Evolutionary conservation across 805 yeast genomes (phyloP), one percentile per base, ranked within the genome.

Genomic region (Yueomyces sp.): DNA sequence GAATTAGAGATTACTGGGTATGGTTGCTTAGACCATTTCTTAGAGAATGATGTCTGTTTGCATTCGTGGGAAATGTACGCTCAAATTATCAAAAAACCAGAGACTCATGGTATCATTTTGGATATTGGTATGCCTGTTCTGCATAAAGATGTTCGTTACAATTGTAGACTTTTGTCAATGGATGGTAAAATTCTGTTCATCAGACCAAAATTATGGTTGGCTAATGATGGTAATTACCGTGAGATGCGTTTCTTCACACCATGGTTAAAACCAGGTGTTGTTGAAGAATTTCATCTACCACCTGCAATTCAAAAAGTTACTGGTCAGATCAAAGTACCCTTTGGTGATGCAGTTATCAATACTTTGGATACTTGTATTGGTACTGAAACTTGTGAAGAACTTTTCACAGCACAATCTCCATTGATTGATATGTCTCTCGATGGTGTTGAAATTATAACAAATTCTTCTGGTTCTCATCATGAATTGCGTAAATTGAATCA

Each of bases 171-270:
- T 39, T 63, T 92, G 38, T 81, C 95, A 2, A 74, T 77, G 58
- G 79, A 87, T 64, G 86, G 88, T 34, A 68, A 76, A 55, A 83
- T 92, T 44, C 63, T 88, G 39, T 69, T 90, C 51, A 90, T 92
- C 52, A 76, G 97, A 54, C 99, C 99, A 19, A 92, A 92, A 60
- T 57, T 92, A 39, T 81, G 87, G 75, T 72, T 92, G 42, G 97
- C 97, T 19, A 94, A 92, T 59, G 98, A 92, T 65, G 99, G 99
- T 0, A 92, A 92, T 60, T 92, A 94, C 65, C 76, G 98, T 42
- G 99, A 92, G 62, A 88, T 92, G 97, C 74, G 99, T 54, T 86
- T 80, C 61, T 92, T 92, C 63, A 85, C 95, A 0, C 96, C 97
- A 9, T 92, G 98, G 98, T 67, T 76, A 54, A 76, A 85, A 43